Conservation (phyloP, 176 grass and related monocot genomes). For the Triticum timopheevii region DNA sequence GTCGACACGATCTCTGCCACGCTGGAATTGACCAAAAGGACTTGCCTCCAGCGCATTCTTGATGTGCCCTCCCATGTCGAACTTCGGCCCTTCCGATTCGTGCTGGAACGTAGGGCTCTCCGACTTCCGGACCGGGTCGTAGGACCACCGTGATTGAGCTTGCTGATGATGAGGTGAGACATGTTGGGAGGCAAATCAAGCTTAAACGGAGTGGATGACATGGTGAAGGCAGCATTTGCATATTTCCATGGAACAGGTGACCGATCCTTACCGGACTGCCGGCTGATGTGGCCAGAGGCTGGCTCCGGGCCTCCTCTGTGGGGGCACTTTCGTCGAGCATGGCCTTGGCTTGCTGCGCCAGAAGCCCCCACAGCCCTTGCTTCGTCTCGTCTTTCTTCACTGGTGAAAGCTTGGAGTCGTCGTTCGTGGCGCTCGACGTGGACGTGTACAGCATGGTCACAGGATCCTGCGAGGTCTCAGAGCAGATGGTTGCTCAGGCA, state of each 20-base stretch:
- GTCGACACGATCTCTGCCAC: not conserved
- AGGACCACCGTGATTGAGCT: conserved; percentile 58
- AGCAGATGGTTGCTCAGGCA: not conserved
- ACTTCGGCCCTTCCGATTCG: conserved; percentile 43
- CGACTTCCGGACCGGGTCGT: conserved; percentile 46
- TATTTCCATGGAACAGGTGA: no score
- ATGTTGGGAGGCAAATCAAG: not conserved
- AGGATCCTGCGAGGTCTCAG: conserved; percentile 22
- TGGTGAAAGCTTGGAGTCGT: conserved; percentile 21
- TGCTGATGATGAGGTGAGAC: conserved; percentile 17
- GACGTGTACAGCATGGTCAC: conserved; percentile 49
- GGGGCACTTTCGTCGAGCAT: conserved; percentile 69
- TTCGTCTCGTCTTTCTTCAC: conserved; percentile 26
- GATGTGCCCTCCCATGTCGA: conserved; percentile 85
- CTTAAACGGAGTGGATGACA: not conserved
- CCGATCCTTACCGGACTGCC: conserved; percentile 23
- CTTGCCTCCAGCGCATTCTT: conserved; percentile 70
- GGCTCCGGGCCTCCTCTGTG: conserved; percentile 7
- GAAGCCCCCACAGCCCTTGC: conserved; percentile 63
- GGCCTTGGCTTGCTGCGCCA: conserved; percentile 62
- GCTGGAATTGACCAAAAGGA: not conserved
- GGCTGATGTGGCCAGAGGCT: not conserved
- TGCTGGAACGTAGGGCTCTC: conserved; percentile 51
- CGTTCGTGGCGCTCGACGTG: conserved; percentile 21
- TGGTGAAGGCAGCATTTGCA: not conserved